These are phyloP conservation scores for Eucalyptus curtisii DNA, from an alignment of 345 rosid genomes.

Conservation along the genomic window DNA sequence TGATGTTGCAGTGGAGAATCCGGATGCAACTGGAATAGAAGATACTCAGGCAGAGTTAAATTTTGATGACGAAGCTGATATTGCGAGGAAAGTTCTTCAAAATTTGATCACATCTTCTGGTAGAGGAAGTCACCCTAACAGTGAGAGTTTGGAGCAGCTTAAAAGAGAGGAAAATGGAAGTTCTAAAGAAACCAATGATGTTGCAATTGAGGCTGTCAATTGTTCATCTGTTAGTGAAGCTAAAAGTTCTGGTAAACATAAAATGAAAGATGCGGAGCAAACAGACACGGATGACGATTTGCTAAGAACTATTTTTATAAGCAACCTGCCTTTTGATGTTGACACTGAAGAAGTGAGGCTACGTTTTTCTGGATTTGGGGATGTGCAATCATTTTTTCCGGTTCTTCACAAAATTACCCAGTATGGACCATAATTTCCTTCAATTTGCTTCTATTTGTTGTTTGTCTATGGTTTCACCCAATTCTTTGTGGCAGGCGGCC, in stretches of 20 bases:
- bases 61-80: constrained; percentile 71
- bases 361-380: constrained; percentile 66
- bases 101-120: constrained; percentile 39
- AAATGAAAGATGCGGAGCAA: constrained; percentile 14
- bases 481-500: constrained; percentile 60
- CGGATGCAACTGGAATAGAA: constrained; percentile 11
- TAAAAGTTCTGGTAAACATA: constrained; percentile 19
- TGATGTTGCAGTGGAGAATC: constrained; percentile 11
- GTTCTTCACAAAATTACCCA: constrained; percentile 85
- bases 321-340: constrained; percentile 80
- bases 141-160: constrained; percentile 14
- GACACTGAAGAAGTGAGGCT: constrained; percentile 61
- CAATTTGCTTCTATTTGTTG: neutral
- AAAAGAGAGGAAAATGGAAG: constrained; percentile 8
- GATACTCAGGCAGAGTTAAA: constrained; percentile 21
- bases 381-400: constrained; percentile 55
- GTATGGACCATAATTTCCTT: constrained; percentile 19
- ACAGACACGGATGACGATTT: constrained; percentile 46
- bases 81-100: constrained; percentile 63
- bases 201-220: constrained; percentile 8
- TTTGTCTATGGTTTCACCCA: neutral
- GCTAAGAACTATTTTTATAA: constrained; percentile 59
- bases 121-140: constrained; percentile 17
- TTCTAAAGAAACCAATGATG: constrained; percentile 5
- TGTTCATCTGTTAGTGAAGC: constrained; percentile 19